Percentiles rank a stretch among this genome's conserved stretches.
Conservation (phyloP, 2,329 filamentous ascomycete species). For the Aspergillus alliaceus region DNA sequence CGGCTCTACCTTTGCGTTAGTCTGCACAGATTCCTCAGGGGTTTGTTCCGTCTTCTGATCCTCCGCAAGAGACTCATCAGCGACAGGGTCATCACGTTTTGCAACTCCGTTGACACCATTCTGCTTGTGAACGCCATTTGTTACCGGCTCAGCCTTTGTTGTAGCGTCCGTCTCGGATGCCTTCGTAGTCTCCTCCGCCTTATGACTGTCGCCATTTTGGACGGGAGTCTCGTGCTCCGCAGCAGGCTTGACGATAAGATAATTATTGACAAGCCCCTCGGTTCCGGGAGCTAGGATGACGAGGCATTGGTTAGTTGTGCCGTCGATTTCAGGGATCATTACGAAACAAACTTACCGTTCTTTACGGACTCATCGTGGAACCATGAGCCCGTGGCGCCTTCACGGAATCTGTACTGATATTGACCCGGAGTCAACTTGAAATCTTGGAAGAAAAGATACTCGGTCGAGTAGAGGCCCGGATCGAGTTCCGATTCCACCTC, state of each 20-base stretch:
- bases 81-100: constrained; percentile 2
- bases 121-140: constrained; percentile 4
- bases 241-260: constrained; percentile 14
- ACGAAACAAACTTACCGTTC: constrained; percentile 20
- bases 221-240: constrained; percentile 8
- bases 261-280: constrained; percentile 24
- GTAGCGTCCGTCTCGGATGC: constrained; percentile 8
- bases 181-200: constrained; percentile 14
- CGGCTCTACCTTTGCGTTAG: constrained; percentile 6
- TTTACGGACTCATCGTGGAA: constrained; percentile 27
- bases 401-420: constrained; percentile 29
- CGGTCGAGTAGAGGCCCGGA: constrained; percentile 14
- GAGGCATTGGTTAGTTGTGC: neutral
- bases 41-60: constrained; percentile 6
- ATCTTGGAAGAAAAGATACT: constrained; percentile 22
- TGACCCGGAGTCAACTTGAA: constrained; percentile 21
- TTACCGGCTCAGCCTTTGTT: neutral
- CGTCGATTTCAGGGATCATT: neutral
- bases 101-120: constrained; percentile 7
- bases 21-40: constrained; percentile 2
- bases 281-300: constrained; percentile 21
- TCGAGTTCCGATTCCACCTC: constrained; percentile 15
- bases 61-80: constrained; percentile 6
- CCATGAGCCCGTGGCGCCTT: constrained; percentile 24
- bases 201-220: constrained; percentile 13